Base-by-base conservation (phyloP, 257 asterid genomes). In the Euphrasia confusa region DNA sequence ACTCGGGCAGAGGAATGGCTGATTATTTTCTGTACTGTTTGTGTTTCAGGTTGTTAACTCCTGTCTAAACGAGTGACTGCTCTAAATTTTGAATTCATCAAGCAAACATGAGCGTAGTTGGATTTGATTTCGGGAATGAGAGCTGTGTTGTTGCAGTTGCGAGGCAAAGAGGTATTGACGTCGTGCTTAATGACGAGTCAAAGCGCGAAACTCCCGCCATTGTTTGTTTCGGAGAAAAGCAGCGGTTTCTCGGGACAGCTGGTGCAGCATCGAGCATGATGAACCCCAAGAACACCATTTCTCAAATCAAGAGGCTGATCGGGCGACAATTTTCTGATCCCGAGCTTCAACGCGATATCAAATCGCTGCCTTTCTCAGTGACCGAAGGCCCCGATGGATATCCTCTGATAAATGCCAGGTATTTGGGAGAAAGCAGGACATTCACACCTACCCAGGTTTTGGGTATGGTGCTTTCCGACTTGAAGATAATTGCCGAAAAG, bases 121-220 rank as follows among this genome's bases (percentile, higher is more conserved):
- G 98, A 65, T 88, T 88, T 71, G 98, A 91, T 67, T 69, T 91
- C 50, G 96, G 98, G 28, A 88, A 91, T 9, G 96, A 91, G 67
- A 91, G 89, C 55, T 64, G 92, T 21, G 98, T 91, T 32, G 96
- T 91, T 53, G 96, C 98, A 0, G 98, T 91, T 65, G 98, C 98
- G 10, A 78, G 96, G 71, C 98, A 91, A 60, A 75, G 98, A 54
- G 98, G 98, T 4, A 90, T 90, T 18, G 98, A 90, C 64, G 95
- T 90, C 15, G 98, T 90, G 37, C 95, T 91, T 57, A 91, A 91
- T 58, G 87, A 91, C 33, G 96, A 91, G 70, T 91, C 98, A 4
- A 85, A 88, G 68, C 88, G 98, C 7, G 91, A 88, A 65, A 91
- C 98, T 15, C 96, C 98, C 35, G 86, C 96, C 15, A 6, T 91